Base-by-base conservation (phyloP, 225 moss, liverwort and hornwort species). In the Marchantia polymorpha region DNA sequence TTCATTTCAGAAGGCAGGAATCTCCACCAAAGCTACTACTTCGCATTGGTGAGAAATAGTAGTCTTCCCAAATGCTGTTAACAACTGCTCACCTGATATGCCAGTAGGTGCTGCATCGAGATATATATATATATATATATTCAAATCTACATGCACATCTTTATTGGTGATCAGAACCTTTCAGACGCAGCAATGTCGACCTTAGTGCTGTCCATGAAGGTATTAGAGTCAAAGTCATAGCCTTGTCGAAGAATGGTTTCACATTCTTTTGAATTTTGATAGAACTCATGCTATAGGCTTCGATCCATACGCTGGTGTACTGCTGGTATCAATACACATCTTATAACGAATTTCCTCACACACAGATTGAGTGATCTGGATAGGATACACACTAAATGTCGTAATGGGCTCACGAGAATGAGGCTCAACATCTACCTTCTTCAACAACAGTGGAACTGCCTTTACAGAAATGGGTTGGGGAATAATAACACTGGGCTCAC, bases 241-340 rank as follows among this genome's bases (percentile, higher is more conserved):
- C 65, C 65, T 65, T 65, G 25, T 25, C 23, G 29, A 65, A 25
- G 1, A 29, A 12, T 12, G 29, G 12, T 65, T 65, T 65, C 25
- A 9, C 65, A 25, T 8, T 12, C 65, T 65, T 6, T 11, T n/a
- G n/a, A n/a, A 25, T 65, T 6, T 12, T 65, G 23, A 65, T n/a
- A 25, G 12, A 65, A 25, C 65, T 65, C 72, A 50, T 73, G 73
- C 73, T 73, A 73, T 52, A 22, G 73, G 52, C 52, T 20, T 73
- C 73, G 53, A 73, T 72, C 52, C 52, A 51, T 47, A 7, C 71
- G 2, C 71, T 72, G 47, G 47, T 72, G 71, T 72, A 47, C 71
- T 72, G 47, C 17, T 47, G 46, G 31, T 12, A 50, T 72, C 71
- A 39, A 20, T 12, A 72, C 19, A 47, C 46, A 25, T 10, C 15